Conservation (phyloP, 768 basidiomycete species). For the Holtermannia corniformis region DNA sequence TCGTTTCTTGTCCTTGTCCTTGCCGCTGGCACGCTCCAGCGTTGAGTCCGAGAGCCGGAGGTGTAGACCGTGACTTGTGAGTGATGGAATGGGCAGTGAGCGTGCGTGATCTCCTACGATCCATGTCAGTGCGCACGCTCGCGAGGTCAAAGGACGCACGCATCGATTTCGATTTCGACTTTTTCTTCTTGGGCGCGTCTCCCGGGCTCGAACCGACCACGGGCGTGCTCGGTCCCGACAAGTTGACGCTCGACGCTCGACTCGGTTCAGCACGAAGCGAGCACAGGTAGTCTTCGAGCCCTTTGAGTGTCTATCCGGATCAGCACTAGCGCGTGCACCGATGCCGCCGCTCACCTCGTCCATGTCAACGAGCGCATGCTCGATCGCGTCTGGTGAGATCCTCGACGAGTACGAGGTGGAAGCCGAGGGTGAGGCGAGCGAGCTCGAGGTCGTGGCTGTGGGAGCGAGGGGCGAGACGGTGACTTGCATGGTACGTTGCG, state of each 20-base stretch:
- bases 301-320: background rate
- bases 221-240: too few species aligned
- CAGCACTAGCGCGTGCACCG: background rate
- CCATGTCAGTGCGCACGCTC: too few species aligned
- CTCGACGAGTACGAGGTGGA: too few species aligned
- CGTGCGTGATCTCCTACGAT: too few species aligned
- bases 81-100: background rate
- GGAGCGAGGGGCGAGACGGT: too few species aligned
- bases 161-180: background rate
- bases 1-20: background rate
- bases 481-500: too few species aligned
- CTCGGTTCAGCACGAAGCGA: background rate
- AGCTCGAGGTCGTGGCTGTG: too few species aligned
- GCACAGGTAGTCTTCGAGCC: background rate
- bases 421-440: too few species aligned
- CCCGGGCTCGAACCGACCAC: background rate
- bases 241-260: too few species aligned
- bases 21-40: background rate
- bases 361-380: background rate
- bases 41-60: background rate
- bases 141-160: background rate
- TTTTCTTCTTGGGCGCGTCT: background rate
- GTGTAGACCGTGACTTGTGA: background rate
- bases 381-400: background rate
- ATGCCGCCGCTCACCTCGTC: background rate